phyloP scores from a whole-genome alignment of 805 yeast genomes.

The Clavispora vitiphila region DNA sequence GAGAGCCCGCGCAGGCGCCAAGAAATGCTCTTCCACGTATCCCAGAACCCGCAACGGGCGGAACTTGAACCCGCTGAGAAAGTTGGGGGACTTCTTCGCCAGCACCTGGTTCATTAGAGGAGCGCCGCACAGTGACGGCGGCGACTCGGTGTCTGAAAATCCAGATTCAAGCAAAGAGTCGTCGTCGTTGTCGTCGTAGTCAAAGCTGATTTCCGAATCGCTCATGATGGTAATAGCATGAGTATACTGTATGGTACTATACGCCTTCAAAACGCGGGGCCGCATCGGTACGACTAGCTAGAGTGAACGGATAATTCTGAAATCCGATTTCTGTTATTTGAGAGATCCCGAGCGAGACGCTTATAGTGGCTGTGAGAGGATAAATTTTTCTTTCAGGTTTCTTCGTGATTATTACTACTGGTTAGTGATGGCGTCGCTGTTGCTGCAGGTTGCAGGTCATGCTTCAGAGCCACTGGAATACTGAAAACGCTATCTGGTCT shows the following conservation, averaged over 20 bases:
- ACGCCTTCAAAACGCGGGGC: not conserved
- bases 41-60: constrained; percentile 9
- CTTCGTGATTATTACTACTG: no score
- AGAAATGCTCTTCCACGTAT: constrained; percentile 22
- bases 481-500: no score
- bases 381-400: no score
- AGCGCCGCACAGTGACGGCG: constrained; percentile 2
- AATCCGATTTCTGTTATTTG: no score
- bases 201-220: constrained; percentile 15
- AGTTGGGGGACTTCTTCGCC: constrained; percentile 7
- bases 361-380: no score
- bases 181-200: constrained; percentile 20
- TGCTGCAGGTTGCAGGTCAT: no score
- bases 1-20: constrained; percentile 20
- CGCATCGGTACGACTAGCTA: not conserved
- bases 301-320: no score
- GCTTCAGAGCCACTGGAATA: no score
- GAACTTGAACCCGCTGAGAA: constrained; percentile 3
- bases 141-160: constrained; percentile 2
- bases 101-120: not conserved
- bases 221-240: constrained; percentile 1
- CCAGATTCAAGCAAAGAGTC: constrained; percentile 3
- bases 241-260: constrained; percentile 1
- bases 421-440: no score
- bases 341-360: no score